Percentiles rank a stretch among this genome's conserved stretches.
These are phyloP conservation scores for Balansia obtecta DNA, from an alignment of 2,329 filamentous ascomycete genomes.

Conservation along the genomic window DNA sequence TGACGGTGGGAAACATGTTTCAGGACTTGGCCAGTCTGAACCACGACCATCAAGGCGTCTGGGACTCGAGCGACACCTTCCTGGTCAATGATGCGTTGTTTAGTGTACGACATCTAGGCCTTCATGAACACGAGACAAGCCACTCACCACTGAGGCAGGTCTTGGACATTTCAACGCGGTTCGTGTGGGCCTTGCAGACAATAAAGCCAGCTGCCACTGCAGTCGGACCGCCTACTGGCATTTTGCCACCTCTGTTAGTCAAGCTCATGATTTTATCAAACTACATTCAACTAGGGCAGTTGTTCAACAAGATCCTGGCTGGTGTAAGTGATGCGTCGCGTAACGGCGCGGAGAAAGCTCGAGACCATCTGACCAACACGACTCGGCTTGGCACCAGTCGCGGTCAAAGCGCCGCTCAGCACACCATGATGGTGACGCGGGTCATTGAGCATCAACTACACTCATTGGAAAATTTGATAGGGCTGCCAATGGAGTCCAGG, in stretches of 20 bases:
- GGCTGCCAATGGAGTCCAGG: not conserved
- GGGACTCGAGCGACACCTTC: not conserved
- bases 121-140: not conserved
- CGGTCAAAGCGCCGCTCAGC: too few relatives aligned
- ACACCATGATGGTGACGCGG: not conserved
- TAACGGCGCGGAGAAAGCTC: too few relatives aligned
- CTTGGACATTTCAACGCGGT: not conserved
- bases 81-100: not conserved
- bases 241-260: not conserved
- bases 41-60: not conserved
- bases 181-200: not conserved
- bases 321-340: not conserved
- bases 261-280: not conserved
- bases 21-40: not conserved
- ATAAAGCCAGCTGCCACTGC: not conserved
- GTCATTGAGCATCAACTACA: not conserved
- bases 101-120: not conserved
- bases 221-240: not conserved
- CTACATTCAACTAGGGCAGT: not conserved
- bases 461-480: not conserved
- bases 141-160: not conserved
- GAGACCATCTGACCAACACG: too few relatives aligned
- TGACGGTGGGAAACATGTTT: not conserved
- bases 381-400: not conserved
- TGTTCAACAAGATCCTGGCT: not conserved